These are phyloP conservation scores for Leccinum griseonigrum DNA, from an alignment of 1,284 basidiomycete species.

Conservation along the genomic window DNA sequence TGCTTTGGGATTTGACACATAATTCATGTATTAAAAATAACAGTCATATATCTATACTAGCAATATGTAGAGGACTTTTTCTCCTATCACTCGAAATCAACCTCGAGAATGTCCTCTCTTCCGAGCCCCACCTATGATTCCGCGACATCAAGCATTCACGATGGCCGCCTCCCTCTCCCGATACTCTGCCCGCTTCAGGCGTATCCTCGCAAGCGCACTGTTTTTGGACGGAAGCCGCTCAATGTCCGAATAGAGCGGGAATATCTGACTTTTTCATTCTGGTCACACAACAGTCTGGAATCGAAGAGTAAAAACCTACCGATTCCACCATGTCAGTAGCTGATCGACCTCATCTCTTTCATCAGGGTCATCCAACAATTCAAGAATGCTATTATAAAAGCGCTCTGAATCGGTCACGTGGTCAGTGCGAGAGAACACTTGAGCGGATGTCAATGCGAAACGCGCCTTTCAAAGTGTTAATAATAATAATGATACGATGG, in stretches of 20 bases:
- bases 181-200: not conserved
- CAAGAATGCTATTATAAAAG: not conserved
- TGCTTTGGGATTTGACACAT: not conserved
- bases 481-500: not conserved
- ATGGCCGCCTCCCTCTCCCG: not conserved
- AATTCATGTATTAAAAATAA: not conserved
- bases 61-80: not conserved
- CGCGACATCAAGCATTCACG: constrained; percentile 6
- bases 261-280: not conserved
- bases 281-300: not conserved
- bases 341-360: not conserved
- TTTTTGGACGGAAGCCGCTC: not conserved
- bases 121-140: constrained; percentile 49
- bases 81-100: not conserved
- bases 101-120: constrained; percentile 37
- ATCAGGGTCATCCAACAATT: not conserved
- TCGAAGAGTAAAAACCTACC: not conserved
- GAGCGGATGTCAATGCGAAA: not conserved
- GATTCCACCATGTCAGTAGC: not conserved
- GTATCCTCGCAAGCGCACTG: not conserved
- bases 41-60: not conserved
- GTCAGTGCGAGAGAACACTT: not conserved
- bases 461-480: not conserved
- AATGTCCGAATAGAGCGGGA: not conserved
- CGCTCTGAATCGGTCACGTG: not conserved